Evolutionary conservation across 495 filamentous ascomycete species (phyloP).

Genomic region (Lindgomyces ingoldianus): DNA sequence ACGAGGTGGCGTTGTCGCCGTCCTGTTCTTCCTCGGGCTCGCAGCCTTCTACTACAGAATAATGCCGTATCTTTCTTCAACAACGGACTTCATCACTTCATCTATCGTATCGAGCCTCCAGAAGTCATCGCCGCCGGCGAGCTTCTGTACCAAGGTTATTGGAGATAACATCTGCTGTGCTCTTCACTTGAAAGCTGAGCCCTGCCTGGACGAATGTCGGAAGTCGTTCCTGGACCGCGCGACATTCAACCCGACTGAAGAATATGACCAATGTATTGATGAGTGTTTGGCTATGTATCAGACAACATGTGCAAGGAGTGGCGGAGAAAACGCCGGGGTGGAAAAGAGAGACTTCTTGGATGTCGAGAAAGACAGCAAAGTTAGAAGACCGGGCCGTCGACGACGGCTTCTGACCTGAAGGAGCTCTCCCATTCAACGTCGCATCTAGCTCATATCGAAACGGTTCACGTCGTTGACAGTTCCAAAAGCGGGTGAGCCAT

Average conservation of each 20-base stretch:
- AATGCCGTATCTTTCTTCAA: neutral
- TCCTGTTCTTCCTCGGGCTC: slow-evolving; percentile 1
- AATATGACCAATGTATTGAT: slow-evolving; percentile 16
- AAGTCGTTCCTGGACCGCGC: slow-evolving; percentile 12
- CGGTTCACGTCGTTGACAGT: too few species aligned
- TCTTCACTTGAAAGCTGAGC: slow-evolving; percentile 11
- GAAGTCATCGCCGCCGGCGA: neutral
- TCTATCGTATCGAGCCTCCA: slow-evolving; percentile 3
- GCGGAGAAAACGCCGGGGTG: too few species aligned
- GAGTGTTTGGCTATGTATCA: slow-evolving; percentile 9
- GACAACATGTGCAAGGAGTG: slow-evolving; percentile 1
- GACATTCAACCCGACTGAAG: slow-evolving; percentile 7
- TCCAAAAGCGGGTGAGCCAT: too few species aligned
- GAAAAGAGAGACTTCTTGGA: too few species aligned
- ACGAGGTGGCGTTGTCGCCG: neutral
- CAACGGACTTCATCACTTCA: slow-evolving; percentile 1
- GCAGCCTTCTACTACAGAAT: slow-evolving; percentile 4
- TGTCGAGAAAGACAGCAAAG: too few species aligned
- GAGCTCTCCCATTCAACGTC: too few species aligned
- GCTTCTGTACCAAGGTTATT: slow-evolving; percentile 20
- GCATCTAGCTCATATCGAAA: too few species aligned
- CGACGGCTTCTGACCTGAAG: too few species aligned
- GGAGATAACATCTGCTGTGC: slow-evolving; percentile 17
- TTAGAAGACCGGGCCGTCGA: too few species aligned
- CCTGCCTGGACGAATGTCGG: slow-evolving; percentile 18